Evolutionary conservation across 805 yeast species (phyloP).

Genomic region (Wickerhamiella galacta): DNA sequence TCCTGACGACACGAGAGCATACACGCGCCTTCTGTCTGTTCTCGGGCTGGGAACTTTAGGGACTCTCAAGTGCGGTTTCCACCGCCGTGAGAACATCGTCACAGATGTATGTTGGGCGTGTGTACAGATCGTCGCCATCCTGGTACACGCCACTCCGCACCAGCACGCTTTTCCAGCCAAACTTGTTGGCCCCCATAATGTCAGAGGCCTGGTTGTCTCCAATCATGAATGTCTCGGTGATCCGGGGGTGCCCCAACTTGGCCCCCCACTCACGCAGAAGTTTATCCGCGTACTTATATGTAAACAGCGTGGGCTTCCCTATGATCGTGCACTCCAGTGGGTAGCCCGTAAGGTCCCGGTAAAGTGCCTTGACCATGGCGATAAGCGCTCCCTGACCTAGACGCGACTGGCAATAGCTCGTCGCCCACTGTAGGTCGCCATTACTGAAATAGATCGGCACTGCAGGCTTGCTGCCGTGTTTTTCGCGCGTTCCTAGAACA

Average conservation of each 20-base stretch:
- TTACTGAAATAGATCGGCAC: conserved; percentile 66
- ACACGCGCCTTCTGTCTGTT: too few species aligned
- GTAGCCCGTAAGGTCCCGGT: conserved; percentile 68
- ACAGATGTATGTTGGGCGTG: conserved; percentile 33
- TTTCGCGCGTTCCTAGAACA: conserved; percentile 54
- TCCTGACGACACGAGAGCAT: too few species aligned
- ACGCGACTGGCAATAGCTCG: conserved; percentile 63
- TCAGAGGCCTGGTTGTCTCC: conserved; percentile 95
- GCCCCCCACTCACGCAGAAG: conserved; percentile 51
- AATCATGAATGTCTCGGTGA: conserved; percentile 69
- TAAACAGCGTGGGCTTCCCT: conserved; percentile 81
- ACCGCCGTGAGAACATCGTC: conserved; percentile 40
- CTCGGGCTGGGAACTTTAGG: too few species aligned
- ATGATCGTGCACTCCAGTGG: conserved; percentile 67
- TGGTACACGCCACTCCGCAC: conserved; percentile 79
- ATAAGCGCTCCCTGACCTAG: conserved; percentile 94
- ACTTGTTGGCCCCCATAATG: conserved; percentile 70
- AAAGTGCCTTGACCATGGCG: conserved; percentile 71
- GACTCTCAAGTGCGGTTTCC: conserved; percentile 11
- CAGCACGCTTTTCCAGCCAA: conserved; percentile 79
- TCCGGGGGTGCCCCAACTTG: conserved; percentile 1
- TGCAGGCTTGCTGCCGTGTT: neutral
- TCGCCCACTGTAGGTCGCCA: conserved; percentile 87
- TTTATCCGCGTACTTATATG: conserved; percentile 69
- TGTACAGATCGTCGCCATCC: conserved; percentile 28